phyloP scores from a whole-genome alignment of 768 basidiomycete species.

The Xerocomus brunneocitrinus region DNA sequence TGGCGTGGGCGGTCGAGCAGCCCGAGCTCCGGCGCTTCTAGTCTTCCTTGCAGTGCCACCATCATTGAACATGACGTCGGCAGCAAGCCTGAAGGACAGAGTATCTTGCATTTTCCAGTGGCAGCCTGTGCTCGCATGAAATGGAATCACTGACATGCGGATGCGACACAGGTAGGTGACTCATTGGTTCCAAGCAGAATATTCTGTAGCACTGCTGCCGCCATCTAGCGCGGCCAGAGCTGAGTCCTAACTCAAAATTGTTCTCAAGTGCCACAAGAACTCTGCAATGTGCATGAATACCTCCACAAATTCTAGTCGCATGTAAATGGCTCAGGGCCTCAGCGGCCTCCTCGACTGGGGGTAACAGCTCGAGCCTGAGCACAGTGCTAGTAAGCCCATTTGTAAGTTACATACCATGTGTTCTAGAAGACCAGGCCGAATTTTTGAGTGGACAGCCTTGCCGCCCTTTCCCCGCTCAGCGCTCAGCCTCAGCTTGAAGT shows the following conservation, averaged over 20 bases:
- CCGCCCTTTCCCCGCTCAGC: not conserved
- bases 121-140: not conserved
- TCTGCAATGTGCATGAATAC: too few species aligned
- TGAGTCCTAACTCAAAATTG: too few species aligned
- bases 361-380: not conserved
- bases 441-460: not conserved
- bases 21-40: too few species aligned
- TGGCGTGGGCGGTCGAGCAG: too few species aligned
- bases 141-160: not conserved
- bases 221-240: too few species aligned
- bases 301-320: not conserved
- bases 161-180: not conserved
- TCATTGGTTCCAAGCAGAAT: not conserved
- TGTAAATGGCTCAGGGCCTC: not conserved
- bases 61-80: too few species aligned
- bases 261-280: not conserved
- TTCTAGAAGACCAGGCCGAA: not conserved
- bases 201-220: not conserved
- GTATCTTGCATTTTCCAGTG: not conserved
- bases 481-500: not conserved
- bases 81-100: too few species aligned
- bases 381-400: not conserved
- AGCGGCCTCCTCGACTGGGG: not conserved
- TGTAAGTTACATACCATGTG: not conserved
- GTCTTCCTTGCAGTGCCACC: too few species aligned